Evolutionary conservation across 2,329 filamentous ascomycete species (phyloP), one percentile per base, ranked within the genome.

Genomic region (Talaromyces sp.): DNA sequence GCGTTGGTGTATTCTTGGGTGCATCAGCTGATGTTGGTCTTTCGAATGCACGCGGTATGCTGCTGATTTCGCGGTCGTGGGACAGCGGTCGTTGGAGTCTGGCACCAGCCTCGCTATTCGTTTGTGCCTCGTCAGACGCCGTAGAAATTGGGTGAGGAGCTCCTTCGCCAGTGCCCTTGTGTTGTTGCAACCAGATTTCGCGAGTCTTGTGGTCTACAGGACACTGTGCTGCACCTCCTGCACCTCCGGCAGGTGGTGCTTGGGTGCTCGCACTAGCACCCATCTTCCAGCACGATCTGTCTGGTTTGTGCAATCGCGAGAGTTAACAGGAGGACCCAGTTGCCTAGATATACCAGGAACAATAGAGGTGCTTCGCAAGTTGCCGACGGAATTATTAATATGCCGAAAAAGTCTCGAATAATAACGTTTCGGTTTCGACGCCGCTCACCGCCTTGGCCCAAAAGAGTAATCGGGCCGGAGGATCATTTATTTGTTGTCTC

Each of bases 191-290:
- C 93, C 93, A 99, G 68, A 89, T 86, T 69, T 92, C 89, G 69
- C 95, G 89, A 57, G 91, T 89, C 70, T 91, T 90, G 78, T 93
- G 89, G 77, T 98, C 93, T 70, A 98, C 91, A 5, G 95, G 95
- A 70, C 95, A 98, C 61, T 81, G 81, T 32, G 70, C 65, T 59
- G 69, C 59, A 46, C 70, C 54, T 29, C 67, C 56, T 29, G 64
- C 49, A 10, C 67, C 61, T 5, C 69, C 32, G 43, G 58, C 24
- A 24, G 49, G 19, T 17, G 51, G 41, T 38, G 58, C 52, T 56
- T 60, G 71, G 43, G 73, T 76, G 65, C 75, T 77, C 52, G 70
- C 73, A 63, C 68, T 69, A 56, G 74, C 72, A 35, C 72, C 74
- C 75, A 77, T 78, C 58, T 62, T 66, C 17, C 17, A 38, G 9